phyloP scores from a whole-genome alignment of 2,329 filamentous ascomycete species.

The Fusarium metavorans region DNA sequence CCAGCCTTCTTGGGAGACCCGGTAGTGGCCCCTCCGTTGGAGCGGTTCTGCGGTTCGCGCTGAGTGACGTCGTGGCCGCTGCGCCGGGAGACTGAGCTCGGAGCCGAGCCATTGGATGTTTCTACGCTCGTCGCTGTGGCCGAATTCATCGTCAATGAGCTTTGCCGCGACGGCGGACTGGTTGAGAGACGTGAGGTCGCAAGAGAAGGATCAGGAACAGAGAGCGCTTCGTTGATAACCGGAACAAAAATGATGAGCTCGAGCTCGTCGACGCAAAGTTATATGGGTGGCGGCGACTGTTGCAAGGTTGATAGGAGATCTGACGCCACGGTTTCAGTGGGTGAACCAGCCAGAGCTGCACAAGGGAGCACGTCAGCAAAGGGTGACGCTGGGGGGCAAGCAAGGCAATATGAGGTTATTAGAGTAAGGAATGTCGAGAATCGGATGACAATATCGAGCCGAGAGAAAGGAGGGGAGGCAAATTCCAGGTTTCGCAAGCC shows the following conservation, averaged over 20 bases:
- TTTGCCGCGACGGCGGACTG: slow-evolving; percentile 31
- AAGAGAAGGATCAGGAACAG: not conserved
- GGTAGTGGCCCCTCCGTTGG: slow-evolving; percentile 40
- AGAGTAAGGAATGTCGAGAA: slow-evolving; percentile 38
- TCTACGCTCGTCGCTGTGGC: slow-evolving; percentile 54
- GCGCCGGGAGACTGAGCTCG: slow-evolving; percentile 42
- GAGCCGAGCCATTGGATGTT: slow-evolving; percentile 42
- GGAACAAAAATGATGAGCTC: slow-evolving; percentile 15
- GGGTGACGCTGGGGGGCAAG: not conserved
- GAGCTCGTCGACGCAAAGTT: slow-evolving; percentile 31
- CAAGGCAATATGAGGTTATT: slow-evolving; percentile 21
- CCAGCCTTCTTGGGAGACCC: slow-evolving; percentile 36
- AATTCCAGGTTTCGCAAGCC: slow-evolving; percentile 23
- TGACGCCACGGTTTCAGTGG: slow-evolving; percentile 34
- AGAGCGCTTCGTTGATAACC: slow-evolving; percentile 9
- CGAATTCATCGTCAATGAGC: slow-evolving; percentile 53
- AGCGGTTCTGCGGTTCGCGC: slow-evolving; percentile 36
- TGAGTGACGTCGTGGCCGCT: slow-evolving; percentile 44
- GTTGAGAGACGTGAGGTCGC: slow-evolving; percentile 1
- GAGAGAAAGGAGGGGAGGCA: slow-evolving; percentile 22
- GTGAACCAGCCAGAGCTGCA: slow-evolving; percentile 28
- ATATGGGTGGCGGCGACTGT: slow-evolving; percentile 28
- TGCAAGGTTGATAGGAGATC: slow-evolving; percentile 35
- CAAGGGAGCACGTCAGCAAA: slow-evolving; percentile 30
- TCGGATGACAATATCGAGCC: slow-evolving; percentile 20